Conservation (phyloP, 2,329 filamentous ascomycete species). For the Scedosporium apiospermum region DNA sequence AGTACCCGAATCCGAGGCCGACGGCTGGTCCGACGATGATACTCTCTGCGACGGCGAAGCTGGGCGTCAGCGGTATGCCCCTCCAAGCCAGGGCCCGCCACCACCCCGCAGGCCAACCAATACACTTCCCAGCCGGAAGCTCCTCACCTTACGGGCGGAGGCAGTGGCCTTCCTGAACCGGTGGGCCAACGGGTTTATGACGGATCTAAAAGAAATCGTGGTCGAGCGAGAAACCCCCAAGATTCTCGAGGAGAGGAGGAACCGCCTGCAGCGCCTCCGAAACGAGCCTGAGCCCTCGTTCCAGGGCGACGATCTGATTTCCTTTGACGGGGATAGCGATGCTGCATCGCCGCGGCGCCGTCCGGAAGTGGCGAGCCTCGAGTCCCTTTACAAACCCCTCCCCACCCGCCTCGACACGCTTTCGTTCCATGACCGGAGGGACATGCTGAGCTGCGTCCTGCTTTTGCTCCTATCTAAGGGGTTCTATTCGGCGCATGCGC, state of each 20-base stretch:
- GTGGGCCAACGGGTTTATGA: slow-evolving; percentile 67
- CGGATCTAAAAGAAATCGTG: slow-evolving; percentile 59
- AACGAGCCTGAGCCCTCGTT: neutral
- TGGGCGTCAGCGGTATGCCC: slow-evolving; percentile 8
- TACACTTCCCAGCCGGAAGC: slow-evolving; percentile 16
- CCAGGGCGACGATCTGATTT: slow-evolving; percentile 19
- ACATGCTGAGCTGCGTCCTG: slow-evolving; percentile 60
- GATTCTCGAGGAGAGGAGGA: slow-evolving; percentile 35
- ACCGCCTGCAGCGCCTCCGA: slow-evolving; percentile 30
- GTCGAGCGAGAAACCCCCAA: slow-evolving; percentile 38
- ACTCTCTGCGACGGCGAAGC: slow-evolving; percentile 9
- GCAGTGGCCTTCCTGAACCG: slow-evolving; percentile 62
- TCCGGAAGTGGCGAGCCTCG: slow-evolving; percentile 33
- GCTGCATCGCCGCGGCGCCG: slow-evolving; percentile 22
- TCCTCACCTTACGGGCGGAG: slow-evolving; percentile 18
- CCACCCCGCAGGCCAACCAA: neutral
- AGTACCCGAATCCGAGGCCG: slow-evolving; percentile 8
- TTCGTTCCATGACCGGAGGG: slow-evolving; percentile 45
- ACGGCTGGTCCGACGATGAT: slow-evolving; percentile 8
- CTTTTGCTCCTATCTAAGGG: slow-evolving; percentile 63
- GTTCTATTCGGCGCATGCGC: slow-evolving; percentile 65
- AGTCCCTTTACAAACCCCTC: slow-evolving; percentile 42
- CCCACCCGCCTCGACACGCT: slow-evolving; percentile 47
- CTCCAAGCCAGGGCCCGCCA: neutral
- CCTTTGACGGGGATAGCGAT: slow-evolving; percentile 22